Evolutionary conservation across 2,329 filamentous ascomycete genomes (phyloP).

Genomic region (Penicillium paneum): DNA sequence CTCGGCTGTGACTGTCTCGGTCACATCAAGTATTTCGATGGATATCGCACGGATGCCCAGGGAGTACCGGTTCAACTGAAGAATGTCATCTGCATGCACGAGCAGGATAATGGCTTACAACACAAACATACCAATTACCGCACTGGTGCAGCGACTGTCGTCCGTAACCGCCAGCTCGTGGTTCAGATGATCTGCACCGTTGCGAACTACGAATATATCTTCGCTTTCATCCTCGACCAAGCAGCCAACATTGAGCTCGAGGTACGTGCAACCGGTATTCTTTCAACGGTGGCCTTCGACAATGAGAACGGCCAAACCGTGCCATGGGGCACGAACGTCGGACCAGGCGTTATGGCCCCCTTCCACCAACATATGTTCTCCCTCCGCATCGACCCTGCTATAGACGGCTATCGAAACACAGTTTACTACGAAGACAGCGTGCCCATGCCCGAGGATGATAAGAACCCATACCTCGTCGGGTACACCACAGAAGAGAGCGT

Average conservation of each 20-base stretch:
- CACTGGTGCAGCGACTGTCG: slow-evolving; percentile 60
- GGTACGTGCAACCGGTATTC: slow-evolving; percentile 65
- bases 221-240: slow-evolving; percentile 70
- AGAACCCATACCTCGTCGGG: slow-evolving; percentile 61
- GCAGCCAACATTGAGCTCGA: slow-evolving; percentile 66
- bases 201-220: slow-evolving; percentile 71
- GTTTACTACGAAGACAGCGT: slow-evolving; percentile 57
- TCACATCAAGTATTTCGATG: slow-evolving; percentile 65
- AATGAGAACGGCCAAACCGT: slow-evolving; percentile 58
- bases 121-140: slow-evolving; percentile 74
- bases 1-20: slow-evolving; percentile 70
- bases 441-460: slow-evolving; percentile 50
- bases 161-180: slow-evolving; percentile 64
- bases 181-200: slow-evolving; percentile 70
- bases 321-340: slow-evolving; percentile 67
- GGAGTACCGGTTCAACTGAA: slow-evolving; percentile 58
- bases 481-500: slow-evolving; percentile 56
- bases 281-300: slow-evolving; percentile 66
- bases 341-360: slow-evolving; percentile 64
- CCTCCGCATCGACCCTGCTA: slow-evolving; percentile 60
- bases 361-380: slow-evolving; percentile 78
- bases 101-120: slow-evolving; percentile 67
- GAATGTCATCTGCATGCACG: slow-evolving; percentile 68
- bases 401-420: slow-evolving; percentile 56
- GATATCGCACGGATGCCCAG: slow-evolving; percentile 57